phyloP scores from a whole-genome alignment of 2,329 filamentous ascomycete genomes.

The Xylogone sp. region DNA sequence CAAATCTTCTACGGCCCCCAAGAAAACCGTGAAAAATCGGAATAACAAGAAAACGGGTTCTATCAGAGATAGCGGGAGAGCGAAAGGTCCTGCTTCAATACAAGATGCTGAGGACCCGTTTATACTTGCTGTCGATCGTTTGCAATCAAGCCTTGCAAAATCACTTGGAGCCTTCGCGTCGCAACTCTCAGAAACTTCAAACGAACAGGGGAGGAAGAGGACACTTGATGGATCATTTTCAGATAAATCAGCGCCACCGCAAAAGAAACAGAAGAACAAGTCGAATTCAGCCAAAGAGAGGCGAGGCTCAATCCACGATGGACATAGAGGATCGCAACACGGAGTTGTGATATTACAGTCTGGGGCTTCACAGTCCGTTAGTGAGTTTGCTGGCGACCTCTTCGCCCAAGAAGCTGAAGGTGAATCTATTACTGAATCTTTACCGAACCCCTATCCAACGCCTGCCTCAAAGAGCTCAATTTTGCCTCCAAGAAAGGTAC shows the following conservation, averaged over 20 bases:
- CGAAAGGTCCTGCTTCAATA: background rate
- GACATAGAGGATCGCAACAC: too few species aligned
- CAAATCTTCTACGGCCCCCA: background rate
- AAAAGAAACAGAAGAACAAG: background rate
- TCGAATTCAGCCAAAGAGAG: background rate
- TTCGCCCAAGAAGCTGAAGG: background rate
- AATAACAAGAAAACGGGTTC: background rate
- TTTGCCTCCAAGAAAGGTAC: background rate
- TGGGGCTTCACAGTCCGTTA: background rate
- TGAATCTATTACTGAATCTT: background rate
- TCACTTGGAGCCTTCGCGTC: too few species aligned
- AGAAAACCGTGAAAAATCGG: background rate
- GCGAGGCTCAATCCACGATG: background rate
- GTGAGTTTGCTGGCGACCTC: background rate
- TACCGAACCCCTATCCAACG: background rate
- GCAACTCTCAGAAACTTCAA: too few species aligned
- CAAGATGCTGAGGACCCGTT: background rate
- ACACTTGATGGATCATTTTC: background rate
- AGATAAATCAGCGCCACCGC: background rate
- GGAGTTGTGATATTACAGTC: background rate
- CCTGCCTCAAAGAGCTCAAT: background rate
- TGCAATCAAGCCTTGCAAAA: too few species aligned
- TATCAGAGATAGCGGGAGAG: background rate
- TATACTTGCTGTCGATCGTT: too few species aligned
- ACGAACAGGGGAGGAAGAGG: background rate